Percentiles rank a stretch among this genome's conserved stretches.
phyloP scores from a whole-genome alignment of 805 yeast genomes.

The Metschnikowia arizonensis region DNA sequence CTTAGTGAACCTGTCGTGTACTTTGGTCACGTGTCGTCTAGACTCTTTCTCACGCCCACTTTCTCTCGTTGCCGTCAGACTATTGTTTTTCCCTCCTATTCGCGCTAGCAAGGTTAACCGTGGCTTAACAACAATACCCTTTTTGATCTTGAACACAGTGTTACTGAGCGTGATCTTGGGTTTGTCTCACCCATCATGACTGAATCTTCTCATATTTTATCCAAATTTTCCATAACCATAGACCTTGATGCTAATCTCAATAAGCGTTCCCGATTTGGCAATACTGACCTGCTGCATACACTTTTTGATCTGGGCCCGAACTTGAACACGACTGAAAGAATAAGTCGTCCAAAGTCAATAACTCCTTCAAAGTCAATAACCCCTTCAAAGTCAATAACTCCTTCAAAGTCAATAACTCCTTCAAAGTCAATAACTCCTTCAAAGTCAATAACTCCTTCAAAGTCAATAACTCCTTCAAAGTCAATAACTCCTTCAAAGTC shows the following conservation, averaged over 20 bases:
- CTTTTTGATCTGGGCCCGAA: not conserved
- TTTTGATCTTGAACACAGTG: not conserved
- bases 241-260: not conserved
- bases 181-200: not conserved
- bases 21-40: constrained; percentile 1
- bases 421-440: too few relatives aligned
- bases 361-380: too few relatives aligned
- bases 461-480: too few relatives aligned
- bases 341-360: too few relatives aligned
- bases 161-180: not conserved
- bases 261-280: constrained; percentile 1
- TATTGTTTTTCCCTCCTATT: constrained; percentile 14
- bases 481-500: too few relatives aligned
- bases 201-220: not conserved
- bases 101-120: constrained; percentile 7
- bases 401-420: too few relatives aligned
- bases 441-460: too few relatives aligned
- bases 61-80: not conserved
- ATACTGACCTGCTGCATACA: not conserved
- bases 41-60: not conserved
- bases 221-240: not conserved
- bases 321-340: not conserved
- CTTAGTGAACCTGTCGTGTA: too few relatives aligned
- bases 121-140: constrained; percentile 9
- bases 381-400: too few relatives aligned